Conservation (phyloP, 805 yeast genomes). For the Ogataea haglerorum region DNA sequence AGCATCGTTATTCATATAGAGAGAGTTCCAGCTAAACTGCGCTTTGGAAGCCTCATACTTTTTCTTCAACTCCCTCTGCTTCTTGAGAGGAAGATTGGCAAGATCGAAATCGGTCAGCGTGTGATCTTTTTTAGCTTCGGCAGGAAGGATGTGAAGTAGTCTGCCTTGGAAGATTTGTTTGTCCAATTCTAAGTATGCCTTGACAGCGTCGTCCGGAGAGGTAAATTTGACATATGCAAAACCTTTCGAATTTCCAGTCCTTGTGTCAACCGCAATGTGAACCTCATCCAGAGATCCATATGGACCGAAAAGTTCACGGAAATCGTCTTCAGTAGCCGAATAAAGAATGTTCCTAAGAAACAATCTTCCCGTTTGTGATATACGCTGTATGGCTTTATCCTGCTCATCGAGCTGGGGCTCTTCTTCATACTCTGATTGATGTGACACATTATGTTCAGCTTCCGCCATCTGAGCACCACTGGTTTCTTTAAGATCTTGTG, state of each 20-base stretch:
- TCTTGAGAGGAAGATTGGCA: constrained; percentile 86
- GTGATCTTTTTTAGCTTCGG: constrained; percentile 76
- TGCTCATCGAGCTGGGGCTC: constrained; percentile 38
- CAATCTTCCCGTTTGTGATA: constrained; percentile 70
- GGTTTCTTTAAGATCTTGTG: constrained; percentile 1
- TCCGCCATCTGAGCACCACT: background rate
- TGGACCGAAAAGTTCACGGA: constrained; percentile 54
- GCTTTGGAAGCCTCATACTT: constrained; percentile 81
- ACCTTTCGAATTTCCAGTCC: constrained; percentile 89
- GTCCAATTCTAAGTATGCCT: constrained; percentile 72
- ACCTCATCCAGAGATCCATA: constrained; percentile 83
- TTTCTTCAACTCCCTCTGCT: constrained; percentile 79
- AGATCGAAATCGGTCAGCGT: constrained; percentile 86
- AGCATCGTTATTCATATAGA: constrained; percentile 87
- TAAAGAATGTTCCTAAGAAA: constrained; percentile 86
- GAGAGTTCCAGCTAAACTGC: constrained; percentile 93
- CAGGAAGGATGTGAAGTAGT: constrained; percentile 84
- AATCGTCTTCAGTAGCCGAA: constrained; percentile 75
- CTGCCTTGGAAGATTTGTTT: constrained; percentile 93
- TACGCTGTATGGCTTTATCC: constrained; percentile 47
- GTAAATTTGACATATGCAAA: constrained; percentile 79
- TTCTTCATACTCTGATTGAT: constrained; percentile 5
- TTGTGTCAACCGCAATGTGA: constrained; percentile 86
- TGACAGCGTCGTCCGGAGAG: constrained; percentile 67
- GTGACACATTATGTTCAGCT: too few species aligned